Base-by-base conservation (phyloP, 176 grass and related monocot species). In the barley (Hordeum vulgare) region DNA sequence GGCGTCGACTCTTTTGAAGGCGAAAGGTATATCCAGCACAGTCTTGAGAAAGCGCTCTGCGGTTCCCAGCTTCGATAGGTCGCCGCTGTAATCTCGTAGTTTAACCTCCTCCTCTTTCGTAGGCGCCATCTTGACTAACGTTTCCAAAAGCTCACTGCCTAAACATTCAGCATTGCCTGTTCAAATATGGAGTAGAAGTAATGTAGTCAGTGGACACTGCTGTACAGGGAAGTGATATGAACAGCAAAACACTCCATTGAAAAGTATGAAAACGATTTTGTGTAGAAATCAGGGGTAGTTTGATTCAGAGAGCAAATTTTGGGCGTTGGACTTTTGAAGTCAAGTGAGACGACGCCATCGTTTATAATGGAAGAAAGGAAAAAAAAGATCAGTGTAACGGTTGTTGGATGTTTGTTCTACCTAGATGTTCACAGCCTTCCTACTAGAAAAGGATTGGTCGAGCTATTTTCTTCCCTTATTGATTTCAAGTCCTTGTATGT, bases 101-200 rank as follows among this genome's bases (percentile, higher is more conserved):
- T 89, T 94, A 24, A 94, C 76, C 84, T 99, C 96, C 85, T 99
- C 96, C 75, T 99, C 96, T 87, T 96, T 99, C 27, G 96, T 99
- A 27, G 96, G 93, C 56, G 96, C 93, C 96, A 99, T 99, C 71
- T 99, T 99, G 33, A 96, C 93, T 79, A 99, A 75, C n/a, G 96
- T 99, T 90, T 99, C 96, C 87, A 99, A 83, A 73, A 99, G 93
- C 74, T 99, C 96, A 75, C 85, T 75, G 75, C 96, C 96, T 73
- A 99, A 81, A 66, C 81, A 96, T 80, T 96, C 93, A 57, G 89
- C 83, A 78, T 92, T 96, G 26, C 96, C 96, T 99, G 89, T 87
- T 87, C 24, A 61, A 81, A 58, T 64, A 49, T 65, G 78, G 27
- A 68, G 45, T 36, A 45, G 6, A 78, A 77, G 77, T 26, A 67